These are phyloP conservation scores for Francoa sonchifolia DNA, from an alignment of 441 rosid species.

Conservation along the genomic window DNA sequence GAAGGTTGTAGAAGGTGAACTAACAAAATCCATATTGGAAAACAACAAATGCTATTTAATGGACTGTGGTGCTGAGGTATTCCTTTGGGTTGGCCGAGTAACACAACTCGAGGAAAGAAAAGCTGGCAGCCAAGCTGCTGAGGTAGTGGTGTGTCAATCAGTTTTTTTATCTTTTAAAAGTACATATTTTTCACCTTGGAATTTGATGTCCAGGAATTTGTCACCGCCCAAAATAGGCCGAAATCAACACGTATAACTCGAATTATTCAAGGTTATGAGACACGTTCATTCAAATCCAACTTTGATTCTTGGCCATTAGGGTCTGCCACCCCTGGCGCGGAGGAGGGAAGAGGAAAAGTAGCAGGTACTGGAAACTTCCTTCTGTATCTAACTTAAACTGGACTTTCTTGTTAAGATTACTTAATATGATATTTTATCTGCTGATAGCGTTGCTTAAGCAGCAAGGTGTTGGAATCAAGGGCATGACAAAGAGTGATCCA, in stretches of 20 bases:
- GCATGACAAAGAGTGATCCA: constrained; percentile 58
- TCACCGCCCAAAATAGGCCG: constrained; percentile 71
- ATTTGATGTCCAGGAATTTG: constrained; percentile 52
- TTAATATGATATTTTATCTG: constrained; percentile 16
- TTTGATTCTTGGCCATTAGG: constrained; percentile 97
- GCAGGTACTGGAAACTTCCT: constrained; percentile 44
- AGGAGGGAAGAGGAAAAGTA: constrained; percentile 98
- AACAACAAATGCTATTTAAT: constrained; percentile 79
- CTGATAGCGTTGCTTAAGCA: constrained; percentile 88
- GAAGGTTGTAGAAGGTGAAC: constrained; percentile 63
- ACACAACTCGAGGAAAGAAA: constrained; percentile 98
- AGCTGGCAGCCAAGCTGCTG: constrained; percentile 63
- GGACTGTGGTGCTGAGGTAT: constrained; percentile 85
- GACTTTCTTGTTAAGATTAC: constrained; percentile 9
- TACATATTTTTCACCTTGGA: constrained; percentile 19
- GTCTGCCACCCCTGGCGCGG: constrained; percentile 59
- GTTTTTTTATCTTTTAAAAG: constrained; percentile 12
- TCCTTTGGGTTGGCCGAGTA: constrained; percentile 93
- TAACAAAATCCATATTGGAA: constrained; percentile 76
- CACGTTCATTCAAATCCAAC: constrained; percentile 79
- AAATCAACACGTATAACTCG: constrained; percentile 72
- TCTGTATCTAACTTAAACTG: constrained; percentile 10
- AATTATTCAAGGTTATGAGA: constrained; percentile 90
- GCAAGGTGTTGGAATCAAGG: constrained; percentile 92
- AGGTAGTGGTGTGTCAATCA: constrained; percentile 37